Evolutionary conservation across 495 filamentous ascomycete species (phyloP).

Genomic region (Podospora fimiseda): DNA sequence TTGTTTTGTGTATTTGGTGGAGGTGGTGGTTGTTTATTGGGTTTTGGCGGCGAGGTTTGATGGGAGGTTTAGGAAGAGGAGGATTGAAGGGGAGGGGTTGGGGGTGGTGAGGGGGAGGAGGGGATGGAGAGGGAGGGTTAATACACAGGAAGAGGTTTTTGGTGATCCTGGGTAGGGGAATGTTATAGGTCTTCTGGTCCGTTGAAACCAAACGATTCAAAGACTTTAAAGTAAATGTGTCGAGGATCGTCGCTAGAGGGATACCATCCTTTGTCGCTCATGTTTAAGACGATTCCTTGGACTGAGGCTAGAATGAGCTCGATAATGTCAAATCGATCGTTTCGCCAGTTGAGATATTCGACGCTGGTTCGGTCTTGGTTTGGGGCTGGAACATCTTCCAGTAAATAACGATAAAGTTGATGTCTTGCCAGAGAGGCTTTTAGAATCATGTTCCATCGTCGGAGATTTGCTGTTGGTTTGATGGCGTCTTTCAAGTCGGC

Average conservation of each 20-base stretch:
- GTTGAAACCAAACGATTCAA: slow-evolving; percentile 1
- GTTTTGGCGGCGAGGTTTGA: slow-evolving; percentile 1
- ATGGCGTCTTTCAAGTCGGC: neutral
- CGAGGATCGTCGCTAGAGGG: neutral
- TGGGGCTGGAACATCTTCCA: neutral
- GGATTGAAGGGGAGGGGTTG: neutral
- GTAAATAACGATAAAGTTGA: neutral
- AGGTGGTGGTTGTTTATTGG: slow-evolving; percentile 5
- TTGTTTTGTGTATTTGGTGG: slow-evolving; percentile 8
- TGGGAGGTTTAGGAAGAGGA: neutral
- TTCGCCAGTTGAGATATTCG: neutral
- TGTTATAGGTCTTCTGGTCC: neutral
- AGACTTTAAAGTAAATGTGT: neutral
- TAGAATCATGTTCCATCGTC: neutral
- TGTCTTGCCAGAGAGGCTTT: neutral
- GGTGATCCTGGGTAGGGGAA: neutral
- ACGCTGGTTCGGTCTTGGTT: neutral
- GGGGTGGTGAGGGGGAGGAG: neutral
- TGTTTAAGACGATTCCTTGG: neutral
- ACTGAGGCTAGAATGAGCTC: slow-evolving; percentile 1
- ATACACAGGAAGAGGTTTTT: neutral
- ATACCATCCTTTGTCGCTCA: slow-evolving; percentile 1
- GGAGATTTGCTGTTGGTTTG: neutral
- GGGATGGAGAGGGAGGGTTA: neutral
- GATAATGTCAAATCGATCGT: neutral